Evolutionary conservation across 2,329 filamentous ascomycete genomes (phyloP).

Genomic region (Ploettnerulaceae sp.): DNA sequence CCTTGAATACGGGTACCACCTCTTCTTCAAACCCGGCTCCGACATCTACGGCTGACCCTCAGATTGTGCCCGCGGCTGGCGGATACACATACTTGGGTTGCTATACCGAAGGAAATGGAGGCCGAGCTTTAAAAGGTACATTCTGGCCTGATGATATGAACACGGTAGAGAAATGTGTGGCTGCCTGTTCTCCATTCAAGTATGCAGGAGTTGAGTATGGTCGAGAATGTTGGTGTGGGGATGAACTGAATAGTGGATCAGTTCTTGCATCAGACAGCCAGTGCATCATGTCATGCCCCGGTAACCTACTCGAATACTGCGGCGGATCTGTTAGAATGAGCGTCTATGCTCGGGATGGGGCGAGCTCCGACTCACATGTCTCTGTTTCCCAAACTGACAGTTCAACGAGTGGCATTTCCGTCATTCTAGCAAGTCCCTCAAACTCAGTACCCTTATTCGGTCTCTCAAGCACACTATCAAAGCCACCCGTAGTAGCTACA

Average conservation of each 20-base stretch:
- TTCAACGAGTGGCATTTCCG: neutral
- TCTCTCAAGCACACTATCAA: too few species aligned
- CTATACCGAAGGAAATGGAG: slow-evolving; percentile 24
- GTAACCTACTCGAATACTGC: slow-evolving; percentile 1
- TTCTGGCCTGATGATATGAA: slow-evolving; percentile 22
- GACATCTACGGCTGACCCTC: neutral
- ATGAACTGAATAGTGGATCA: neutral
- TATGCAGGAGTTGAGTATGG: slow-evolving; percentile 21
- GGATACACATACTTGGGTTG: slow-evolving; percentile 28
- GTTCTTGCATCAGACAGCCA: neutral
- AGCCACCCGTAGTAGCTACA: too few species aligned
- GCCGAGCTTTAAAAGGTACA: slow-evolving; percentile 21
- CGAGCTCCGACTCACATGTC: neutral
- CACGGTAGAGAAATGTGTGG: slow-evolving; percentile 30
- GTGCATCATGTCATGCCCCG: slow-evolving; percentile 1
- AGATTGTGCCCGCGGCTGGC: slow-evolving; percentile 12
- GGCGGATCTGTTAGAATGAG: neutral
- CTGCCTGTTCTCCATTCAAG: slow-evolving; percentile 14
- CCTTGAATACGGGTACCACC: neutral
- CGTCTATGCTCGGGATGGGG: neutral
- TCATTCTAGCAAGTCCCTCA: neutral
- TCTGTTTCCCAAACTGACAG: neutral
- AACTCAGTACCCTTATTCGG: too few species aligned
- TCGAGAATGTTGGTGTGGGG: slow-evolving; percentile 21
- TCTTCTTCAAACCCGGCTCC: neutral